These are phyloP conservation scores for Metarhizium robertsii DNA, from an alignment of 2,329 filamentous ascomycete genomes.

Conservation along the genomic window DNA sequence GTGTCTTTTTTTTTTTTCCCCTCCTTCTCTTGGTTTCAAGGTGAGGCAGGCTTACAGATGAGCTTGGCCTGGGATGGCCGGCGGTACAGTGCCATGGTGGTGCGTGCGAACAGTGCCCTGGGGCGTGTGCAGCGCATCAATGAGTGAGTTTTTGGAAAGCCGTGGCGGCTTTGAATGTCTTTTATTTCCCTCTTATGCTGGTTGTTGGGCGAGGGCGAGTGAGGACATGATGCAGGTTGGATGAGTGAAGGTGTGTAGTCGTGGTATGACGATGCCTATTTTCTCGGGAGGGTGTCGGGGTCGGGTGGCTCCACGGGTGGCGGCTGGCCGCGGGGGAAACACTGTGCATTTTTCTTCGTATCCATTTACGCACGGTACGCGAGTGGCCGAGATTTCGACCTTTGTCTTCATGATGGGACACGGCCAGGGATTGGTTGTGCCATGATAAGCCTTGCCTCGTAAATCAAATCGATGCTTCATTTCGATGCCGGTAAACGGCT, in stretches of 20 bases:
- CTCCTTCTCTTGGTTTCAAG: neutral
- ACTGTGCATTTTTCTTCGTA: neutral
- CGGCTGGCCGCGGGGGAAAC: neutral
- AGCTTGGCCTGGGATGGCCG: constrained; percentile 26
- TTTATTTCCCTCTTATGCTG: neutral
- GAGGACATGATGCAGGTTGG: neutral
- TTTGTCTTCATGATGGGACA: too few relatives aligned
- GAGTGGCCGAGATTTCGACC: too few relatives aligned
- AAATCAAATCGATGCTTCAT: too few relatives aligned
- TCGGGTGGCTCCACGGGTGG: neutral
- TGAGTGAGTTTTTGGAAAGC: neutral
- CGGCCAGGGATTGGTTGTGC: too few relatives aligned
- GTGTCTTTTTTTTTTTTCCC: neutral
- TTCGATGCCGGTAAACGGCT: too few relatives aligned
- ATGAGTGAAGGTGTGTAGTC: neutral
- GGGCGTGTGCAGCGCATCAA: constrained; percentile 14
- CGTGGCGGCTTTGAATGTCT: neutral
- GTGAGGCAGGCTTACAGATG: constrained; percentile 31
- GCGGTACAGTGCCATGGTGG: constrained; percentile 36
- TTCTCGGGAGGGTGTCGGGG: neutral
- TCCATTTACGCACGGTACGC: too few relatives aligned
- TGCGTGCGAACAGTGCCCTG: constrained; percentile 12
- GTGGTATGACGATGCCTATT: too few relatives aligned
- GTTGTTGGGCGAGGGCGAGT: neutral
- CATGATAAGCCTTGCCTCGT: too few relatives aligned